These are phyloP conservation scores for Metschnikowia picachoensis DNA, from an alignment of 805 yeast species.

Conservation along the genomic window DNA sequence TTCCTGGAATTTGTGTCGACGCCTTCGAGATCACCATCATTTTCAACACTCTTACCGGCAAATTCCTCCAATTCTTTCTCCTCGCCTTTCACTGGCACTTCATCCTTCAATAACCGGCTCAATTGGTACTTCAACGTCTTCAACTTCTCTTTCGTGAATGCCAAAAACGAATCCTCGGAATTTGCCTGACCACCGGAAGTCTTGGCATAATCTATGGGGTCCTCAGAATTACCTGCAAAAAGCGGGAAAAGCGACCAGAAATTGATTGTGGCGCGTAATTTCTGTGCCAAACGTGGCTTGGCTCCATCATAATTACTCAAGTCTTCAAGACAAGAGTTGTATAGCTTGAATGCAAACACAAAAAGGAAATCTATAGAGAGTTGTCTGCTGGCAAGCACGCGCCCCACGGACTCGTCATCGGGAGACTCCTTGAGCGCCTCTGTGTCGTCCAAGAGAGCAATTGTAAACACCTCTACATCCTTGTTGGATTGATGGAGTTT, in stretches of 20 bases:
- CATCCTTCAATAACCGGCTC: constrained; percentile 36
- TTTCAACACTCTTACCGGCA: neutral
- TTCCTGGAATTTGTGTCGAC: neutral
- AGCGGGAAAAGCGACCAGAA: constrained; percentile 49
- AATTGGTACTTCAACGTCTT: constrained; percentile 44
- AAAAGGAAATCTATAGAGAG: constrained; percentile 32
- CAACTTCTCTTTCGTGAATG: constrained; percentile 45
- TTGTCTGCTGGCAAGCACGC: constrained; percentile 55
- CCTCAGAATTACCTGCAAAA: constrained; percentile 21
- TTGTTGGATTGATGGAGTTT: constrained; percentile 55
- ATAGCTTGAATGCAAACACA: constrained; percentile 54
- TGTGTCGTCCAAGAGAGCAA: constrained; percentile 62
- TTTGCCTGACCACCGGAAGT: constrained; percentile 62
- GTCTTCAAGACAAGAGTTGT: constrained; percentile 41
- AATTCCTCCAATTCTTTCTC: constrained; percentile 25
- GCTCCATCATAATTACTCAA: constrained; percentile 38
- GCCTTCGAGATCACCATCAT: neutral
- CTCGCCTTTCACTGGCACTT: constrained; percentile 25
- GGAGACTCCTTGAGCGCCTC: constrained; percentile 52
- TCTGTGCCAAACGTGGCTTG: constrained; percentile 45
- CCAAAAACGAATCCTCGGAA: constrained; percentile 52
- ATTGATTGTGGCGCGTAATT: constrained; percentile 50
- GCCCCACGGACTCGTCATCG: constrained; percentile 38
- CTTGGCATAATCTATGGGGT: constrained; percentile 34
- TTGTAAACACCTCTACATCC: constrained; percentile 57